Conservation (phyloP, 148 eudicot species). For the Arctostaphylos glauca region DNA sequence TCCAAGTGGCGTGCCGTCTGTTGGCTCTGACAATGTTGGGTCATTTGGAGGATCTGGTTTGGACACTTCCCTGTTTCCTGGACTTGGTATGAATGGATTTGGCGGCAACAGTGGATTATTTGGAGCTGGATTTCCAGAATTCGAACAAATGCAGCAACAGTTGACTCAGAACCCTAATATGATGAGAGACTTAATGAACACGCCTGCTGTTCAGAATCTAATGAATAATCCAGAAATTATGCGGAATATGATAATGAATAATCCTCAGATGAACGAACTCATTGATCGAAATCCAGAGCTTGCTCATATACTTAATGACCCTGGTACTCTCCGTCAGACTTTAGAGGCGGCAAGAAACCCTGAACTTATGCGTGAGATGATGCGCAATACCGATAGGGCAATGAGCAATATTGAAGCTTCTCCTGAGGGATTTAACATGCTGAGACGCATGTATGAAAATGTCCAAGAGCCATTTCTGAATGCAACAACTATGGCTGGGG, state of each 20-base stretch:
- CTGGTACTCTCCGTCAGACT: constrained; percentile 30
- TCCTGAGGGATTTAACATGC: constrained; percentile 37
- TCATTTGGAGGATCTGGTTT: constrained; percentile 37
- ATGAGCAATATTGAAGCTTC: constrained; percentile 35
- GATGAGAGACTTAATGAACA: constrained; percentile 28
- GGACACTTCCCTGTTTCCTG: constrained; percentile 31
- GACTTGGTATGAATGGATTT: constrained; percentile 24
- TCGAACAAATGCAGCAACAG: constrained; percentile 30
- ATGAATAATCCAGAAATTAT: constrained; percentile 28
- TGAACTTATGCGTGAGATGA: constrained; percentile 37
- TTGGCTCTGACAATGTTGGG: constrained; percentile 24
- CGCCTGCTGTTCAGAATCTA: constrained; percentile 27
- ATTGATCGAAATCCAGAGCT: constrained; percentile 35
- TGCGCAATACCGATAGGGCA: constrained; percentile 34
- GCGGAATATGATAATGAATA: constrained; percentile 20
- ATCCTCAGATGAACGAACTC: constrained; percentile 32
- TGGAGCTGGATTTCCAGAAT: constrained; percentile 27
- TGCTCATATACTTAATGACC: constrained; percentile 32
- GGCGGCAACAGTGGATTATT: constrained; percentile 23
- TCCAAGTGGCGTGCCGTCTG: constrained; percentile 25
- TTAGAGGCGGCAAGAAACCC: constrained; percentile 33
- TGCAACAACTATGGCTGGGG: constrained; percentile 27
- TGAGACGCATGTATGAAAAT: constrained; percentile 35
- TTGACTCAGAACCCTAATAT: constrained; percentile 28
- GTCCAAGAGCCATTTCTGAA: constrained; percentile 32